Conservation (phyloP, 2,329 filamentous ascomycete genomes). For the Diaporthe citri region DNA sequence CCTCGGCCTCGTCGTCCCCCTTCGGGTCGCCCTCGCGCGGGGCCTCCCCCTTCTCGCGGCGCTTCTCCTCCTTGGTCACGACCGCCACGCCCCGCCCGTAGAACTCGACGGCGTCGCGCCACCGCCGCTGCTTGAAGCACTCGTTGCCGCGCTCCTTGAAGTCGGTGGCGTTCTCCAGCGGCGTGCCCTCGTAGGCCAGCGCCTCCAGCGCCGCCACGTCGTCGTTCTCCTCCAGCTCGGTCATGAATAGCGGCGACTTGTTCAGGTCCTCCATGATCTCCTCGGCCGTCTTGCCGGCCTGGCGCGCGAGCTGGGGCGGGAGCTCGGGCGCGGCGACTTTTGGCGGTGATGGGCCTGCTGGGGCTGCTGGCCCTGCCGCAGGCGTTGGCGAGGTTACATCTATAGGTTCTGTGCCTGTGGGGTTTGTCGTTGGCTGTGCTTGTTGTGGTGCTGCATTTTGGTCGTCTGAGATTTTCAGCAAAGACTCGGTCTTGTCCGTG, state of each 20-base stretch:
- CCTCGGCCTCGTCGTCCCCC: constrained; percentile 67
- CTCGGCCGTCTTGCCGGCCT: constrained; percentile 62
- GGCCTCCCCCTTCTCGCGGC: constrained; percentile 57
- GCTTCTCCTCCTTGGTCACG: constrained; percentile 73
- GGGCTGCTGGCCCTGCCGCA: neutral
- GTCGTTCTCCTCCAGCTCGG: constrained; percentile 86
- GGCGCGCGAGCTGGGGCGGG: constrained; percentile 58
- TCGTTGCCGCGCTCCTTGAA: constrained; percentile 97
- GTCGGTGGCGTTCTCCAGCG: constrained; percentile 82
- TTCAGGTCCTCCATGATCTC: constrained; percentile 70
- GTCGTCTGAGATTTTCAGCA: constrained; percentile 37
- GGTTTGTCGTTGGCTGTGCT: constrained; percentile 21
- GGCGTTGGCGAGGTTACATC: constrained; percentile 13
- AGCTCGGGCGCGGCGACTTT: constrained; percentile 54
- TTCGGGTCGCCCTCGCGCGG: constrained; percentile 62
- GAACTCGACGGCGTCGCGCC: constrained; percentile 88
- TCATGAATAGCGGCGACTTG: constrained; percentile 92
- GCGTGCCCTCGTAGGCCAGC: constrained; percentile 91
- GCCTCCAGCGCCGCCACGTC: constrained; percentile 90
- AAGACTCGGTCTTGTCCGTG: constrained; percentile 34
- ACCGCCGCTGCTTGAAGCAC: constrained; percentile 79
- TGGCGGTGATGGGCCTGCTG: constrained; percentile 36
- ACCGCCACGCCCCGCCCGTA: constrained; percentile 89
- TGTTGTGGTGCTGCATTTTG: constrained; percentile 35
- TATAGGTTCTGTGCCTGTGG: neutral